Percentiles rank a stretch among this genome's conserved stretches.
phyloP scores from a whole-genome alignment of 805 yeast species.

The Lipomyces yamadae region DNA sequence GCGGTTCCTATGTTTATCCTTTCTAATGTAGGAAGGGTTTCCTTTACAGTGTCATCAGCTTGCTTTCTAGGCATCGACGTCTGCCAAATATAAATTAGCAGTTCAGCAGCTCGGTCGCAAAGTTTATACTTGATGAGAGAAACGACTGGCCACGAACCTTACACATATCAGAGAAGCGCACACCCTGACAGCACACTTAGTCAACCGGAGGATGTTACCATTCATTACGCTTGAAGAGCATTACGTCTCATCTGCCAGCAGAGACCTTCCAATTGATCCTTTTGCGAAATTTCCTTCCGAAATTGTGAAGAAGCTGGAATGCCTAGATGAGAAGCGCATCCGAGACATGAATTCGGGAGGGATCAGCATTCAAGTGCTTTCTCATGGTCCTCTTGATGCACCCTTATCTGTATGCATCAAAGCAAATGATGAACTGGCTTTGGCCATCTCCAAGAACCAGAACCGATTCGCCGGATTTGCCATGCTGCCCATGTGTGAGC shows the following conservation, averaged over 20 bases:
- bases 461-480: constrained; percentile 19
- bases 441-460: constrained; percentile 15
- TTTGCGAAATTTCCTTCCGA: constrained; percentile 18
- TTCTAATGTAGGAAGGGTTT: too few species aligned
- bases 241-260: constrained; percentile 8
- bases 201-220: not conserved
- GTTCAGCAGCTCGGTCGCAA: too few species aligned
- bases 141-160: too few species aligned
- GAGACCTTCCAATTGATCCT: constrained; percentile 4
- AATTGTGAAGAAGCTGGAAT: constrained; percentile 8
- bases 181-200: too few species aligned
- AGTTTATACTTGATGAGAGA: too few species aligned
- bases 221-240: constrained; percentile 8
- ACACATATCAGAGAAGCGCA: too few species aligned
- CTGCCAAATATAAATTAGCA: too few species aligned
- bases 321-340: constrained; percentile 14
- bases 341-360: constrained; percentile 13
- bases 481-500: constrained; percentile 16
- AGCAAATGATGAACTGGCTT: constrained; percentile 15
- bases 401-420: not conserved
- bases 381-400: constrained; percentile 18
- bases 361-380: constrained; percentile 13
- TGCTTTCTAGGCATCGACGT: too few species aligned
- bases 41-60: too few species aligned
- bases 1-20: too few species aligned